phyloP scores from a whole-genome alignment of 306 rosid species.

The Quercus rubra region DNA sequence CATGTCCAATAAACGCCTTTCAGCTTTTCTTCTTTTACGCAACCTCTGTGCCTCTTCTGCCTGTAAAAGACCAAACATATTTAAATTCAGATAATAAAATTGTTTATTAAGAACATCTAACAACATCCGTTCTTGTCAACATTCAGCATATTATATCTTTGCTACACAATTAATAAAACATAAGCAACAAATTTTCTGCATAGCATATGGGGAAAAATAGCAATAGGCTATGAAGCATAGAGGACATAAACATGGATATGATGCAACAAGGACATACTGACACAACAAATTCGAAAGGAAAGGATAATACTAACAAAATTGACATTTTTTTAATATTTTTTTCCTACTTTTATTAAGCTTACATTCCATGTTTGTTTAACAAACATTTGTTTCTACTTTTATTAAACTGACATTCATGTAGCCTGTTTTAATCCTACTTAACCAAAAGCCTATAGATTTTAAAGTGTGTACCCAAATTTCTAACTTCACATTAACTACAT shows the following conservation, averaged over 20 bases:
- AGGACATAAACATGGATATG: not conserved
- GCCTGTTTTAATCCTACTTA: too few species aligned
- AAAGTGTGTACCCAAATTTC: too few species aligned
- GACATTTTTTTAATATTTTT: too few species aligned
- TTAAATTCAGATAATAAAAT: not conserved
- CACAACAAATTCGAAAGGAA: not conserved
- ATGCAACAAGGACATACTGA: not conserved
- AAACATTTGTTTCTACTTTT: too few species aligned
- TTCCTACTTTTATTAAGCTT: too few species aligned
- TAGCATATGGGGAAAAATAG: not conserved
- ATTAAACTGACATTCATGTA: too few species aligned
- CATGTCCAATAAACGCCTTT: constrained; percentile 67
- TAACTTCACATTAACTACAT: too few species aligned
- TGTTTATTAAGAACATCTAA: not conserved
- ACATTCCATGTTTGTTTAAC: too few species aligned
- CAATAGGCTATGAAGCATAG: not conserved
- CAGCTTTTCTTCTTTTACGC: constrained; percentile 84
- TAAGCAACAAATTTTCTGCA: not conserved
- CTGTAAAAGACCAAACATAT: constrained; percentile 33
- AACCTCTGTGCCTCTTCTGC: constrained; percentile 77
- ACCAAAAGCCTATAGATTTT: too few species aligned
- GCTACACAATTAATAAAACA: not conserved
- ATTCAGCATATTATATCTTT: not conserved
- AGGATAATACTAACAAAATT: not conserved
- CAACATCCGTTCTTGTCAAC: not conserved